Percentiles rank a stretch among this genome's conserved stretches.
Evolutionary conservation across 23 red algal species (phyloP).

Genomic region (Gracilaria gracilis): DNA sequence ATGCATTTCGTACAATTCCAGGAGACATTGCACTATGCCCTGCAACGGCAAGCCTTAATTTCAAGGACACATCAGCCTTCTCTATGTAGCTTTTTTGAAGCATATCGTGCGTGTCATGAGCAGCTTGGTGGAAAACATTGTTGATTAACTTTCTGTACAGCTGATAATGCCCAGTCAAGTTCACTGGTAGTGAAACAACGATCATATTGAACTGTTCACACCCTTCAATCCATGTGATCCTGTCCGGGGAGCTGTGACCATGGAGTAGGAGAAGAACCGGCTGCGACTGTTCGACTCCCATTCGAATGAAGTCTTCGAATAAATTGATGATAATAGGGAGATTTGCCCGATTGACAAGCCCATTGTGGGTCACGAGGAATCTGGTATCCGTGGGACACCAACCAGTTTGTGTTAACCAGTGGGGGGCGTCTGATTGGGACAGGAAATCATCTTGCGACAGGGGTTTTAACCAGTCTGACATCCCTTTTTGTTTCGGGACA

Average conservation of each 20-base stretch:
- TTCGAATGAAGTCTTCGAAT: not conserved
- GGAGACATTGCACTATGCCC: constrained; percentile 7
- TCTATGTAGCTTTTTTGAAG: not conserved
- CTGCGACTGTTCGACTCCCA: not conserved
- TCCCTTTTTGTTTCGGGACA: not conserved
- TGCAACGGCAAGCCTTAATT: not conserved
- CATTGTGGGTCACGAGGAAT: not conserved
- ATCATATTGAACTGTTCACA: constrained; percentile 2
- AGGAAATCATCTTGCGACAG: not conserved
- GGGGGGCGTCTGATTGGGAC: not conserved
- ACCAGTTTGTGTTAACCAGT: constrained; percentile 1
- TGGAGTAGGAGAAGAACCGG: not conserved
- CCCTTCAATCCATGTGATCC: constrained; percentile 18
- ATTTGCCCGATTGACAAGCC: constrained; percentile 1
- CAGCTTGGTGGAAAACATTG: not conserved
- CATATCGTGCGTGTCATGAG: not conserved
- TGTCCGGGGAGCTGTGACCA: constrained; percentile 3
- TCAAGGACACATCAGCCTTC: not conserved
- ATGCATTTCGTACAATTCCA: not conserved
- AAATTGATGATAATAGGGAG: not conserved
- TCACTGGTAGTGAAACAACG: not conserved
- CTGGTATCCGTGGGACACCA: constrained; percentile 5
- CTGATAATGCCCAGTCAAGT: not conserved
- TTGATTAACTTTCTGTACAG: not conserved
- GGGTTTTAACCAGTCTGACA: not conserved